These are phyloP conservation scores for Blastomyces parvus DNA, from an alignment of 2,329 filamentous ascomycete genomes.

Conservation along the genomic window DNA sequence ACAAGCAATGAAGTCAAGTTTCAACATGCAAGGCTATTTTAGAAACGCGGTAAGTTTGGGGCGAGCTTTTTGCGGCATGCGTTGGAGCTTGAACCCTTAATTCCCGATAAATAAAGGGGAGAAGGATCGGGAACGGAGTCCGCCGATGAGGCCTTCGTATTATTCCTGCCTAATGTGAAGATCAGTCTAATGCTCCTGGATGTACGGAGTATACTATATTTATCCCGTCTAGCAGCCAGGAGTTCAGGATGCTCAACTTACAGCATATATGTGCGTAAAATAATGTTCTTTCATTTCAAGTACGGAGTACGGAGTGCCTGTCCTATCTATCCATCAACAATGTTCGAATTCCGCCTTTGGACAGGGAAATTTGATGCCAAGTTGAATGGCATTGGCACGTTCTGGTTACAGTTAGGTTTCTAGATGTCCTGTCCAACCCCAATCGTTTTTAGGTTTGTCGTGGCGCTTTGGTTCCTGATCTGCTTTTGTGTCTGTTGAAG, in stretches of 20 bases:
- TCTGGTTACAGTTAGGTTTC: neutral
- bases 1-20: too few relatives aligned
- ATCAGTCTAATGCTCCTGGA: neutral
- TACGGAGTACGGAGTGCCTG: too few relatives aligned
- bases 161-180: neutral
- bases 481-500: neutral
- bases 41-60: neutral
- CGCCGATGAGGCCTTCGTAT: neutral
- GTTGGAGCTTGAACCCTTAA: neutral
- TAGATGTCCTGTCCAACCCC: neutral
- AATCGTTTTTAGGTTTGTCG: neutral
- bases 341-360: neutral
- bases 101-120: slow-evolving; percentile 2
- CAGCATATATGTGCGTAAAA: neutral
- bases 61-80: neutral
- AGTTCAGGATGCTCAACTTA: neutral
- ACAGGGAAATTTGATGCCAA: neutral
- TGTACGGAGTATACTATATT: neutral
- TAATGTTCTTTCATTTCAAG: neutral
- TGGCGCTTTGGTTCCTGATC: slow-evolving; percentile 2
- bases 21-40: neutral
- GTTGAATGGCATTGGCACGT: neutral
- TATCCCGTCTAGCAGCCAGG: neutral
- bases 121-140: neutral
- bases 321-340: neutral